Evolutionary conservation across 768 basidiomycete species (phyloP).

Genomic region (Podaxis sp.): DNA sequence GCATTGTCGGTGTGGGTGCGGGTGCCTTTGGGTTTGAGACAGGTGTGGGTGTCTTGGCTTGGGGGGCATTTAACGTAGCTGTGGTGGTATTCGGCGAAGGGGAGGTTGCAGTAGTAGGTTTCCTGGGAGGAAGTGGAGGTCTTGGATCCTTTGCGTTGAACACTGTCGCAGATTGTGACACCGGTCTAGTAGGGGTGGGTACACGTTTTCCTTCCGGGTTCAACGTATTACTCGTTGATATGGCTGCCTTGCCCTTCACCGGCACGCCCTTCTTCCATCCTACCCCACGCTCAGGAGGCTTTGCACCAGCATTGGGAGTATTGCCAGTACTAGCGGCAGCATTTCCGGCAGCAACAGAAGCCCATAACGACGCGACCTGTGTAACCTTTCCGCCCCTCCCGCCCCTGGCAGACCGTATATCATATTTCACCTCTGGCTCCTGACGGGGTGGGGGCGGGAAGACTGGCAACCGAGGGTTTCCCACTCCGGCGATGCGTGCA

Average conservation of each 20-base stretch:
- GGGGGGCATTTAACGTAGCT: not conserved
- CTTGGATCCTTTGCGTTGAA: not conserved
- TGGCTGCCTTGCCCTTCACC: too few relatives aligned
- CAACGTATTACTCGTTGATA: too few relatives aligned
- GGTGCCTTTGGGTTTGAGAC: not conserved
- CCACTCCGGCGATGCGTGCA: not conserved
- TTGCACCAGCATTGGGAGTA: not conserved
- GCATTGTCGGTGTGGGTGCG: conserved; percentile 12
- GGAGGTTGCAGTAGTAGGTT: conserved; percentile 4
- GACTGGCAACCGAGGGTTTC: conserved; percentile 27
- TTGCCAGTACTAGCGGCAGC: not conserved
- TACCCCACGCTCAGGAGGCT: not conserved
- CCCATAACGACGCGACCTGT: conserved; percentile 74
- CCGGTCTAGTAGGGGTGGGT: too few relatives aligned
- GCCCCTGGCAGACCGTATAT: conserved; percentile 75
- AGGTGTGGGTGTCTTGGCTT: conserved; percentile 13
- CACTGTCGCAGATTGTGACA: not conserved
- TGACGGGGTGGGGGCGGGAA: conserved; percentile 29
- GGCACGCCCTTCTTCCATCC: not conserved
- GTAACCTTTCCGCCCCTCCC: conserved; percentile 76
- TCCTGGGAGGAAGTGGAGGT: conserved; percentile 12
- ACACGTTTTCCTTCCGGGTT: too few relatives aligned
- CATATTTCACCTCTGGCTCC: conserved; percentile 63
- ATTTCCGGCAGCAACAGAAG: conserved; percentile 42
- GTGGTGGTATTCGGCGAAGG: conserved; percentile 5